Conservation (phyloP, 106 monocot genomes). For the Phalaenopsis aphrodite region DNA sequence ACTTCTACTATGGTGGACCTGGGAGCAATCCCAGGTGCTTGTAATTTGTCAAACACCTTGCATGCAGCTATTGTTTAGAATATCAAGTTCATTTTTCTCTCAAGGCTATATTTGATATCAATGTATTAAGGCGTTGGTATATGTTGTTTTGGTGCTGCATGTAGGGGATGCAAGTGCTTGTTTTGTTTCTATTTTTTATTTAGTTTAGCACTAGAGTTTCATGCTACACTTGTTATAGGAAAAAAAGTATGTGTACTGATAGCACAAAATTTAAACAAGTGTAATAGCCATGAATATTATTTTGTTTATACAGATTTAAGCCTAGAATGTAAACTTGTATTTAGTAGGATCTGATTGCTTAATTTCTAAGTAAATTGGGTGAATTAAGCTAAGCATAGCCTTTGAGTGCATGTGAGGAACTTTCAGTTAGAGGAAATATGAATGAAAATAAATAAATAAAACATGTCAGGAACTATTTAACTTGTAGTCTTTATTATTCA, state of each 20-base stretch:
- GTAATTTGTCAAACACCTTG: constrained; percentile 5
- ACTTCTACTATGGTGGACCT: constrained; percentile 94
- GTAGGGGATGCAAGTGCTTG: not conserved
- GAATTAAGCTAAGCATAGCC: too few species aligned
- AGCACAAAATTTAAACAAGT: not conserved
- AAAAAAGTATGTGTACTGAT: not conserved
- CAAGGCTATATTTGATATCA: not conserved
- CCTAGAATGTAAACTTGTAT: too few species aligned
- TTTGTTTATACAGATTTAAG: not conserved
- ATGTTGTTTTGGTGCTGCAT: not conserved
- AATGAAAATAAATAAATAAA: too few species aligned
- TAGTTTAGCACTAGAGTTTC: not conserved
- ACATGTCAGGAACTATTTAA: too few species aligned
- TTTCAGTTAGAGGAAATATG: too few species aligned
- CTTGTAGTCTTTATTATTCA: too few species aligned
- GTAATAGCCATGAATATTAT: not conserved
- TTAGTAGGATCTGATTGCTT: too few species aligned
- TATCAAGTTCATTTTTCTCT: not conserved
- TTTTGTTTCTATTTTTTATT: not conserved
- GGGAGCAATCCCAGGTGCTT: constrained; percentile 63
- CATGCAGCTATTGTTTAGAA: not conserved
- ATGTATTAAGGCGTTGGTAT: not conserved
- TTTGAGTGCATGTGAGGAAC: too few species aligned
- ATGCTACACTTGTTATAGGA: not conserved
- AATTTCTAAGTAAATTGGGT: too few species aligned